Evolutionary conservation across 1,284 basidiomycete genomes (phyloP).

Genomic region (Ustilago crameri): DNA sequence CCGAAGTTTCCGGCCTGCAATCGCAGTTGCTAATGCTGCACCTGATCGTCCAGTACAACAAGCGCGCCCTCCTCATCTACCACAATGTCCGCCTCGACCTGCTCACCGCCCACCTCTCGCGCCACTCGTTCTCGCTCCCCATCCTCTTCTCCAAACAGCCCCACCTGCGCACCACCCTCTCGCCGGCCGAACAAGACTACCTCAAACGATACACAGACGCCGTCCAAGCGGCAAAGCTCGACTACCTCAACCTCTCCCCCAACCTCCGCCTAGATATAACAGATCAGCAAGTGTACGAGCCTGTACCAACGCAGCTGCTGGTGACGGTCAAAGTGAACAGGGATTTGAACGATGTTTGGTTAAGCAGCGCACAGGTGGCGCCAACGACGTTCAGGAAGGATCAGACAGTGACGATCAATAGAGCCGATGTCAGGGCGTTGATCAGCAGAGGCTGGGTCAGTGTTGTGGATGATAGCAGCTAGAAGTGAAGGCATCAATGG

Average conservation of each 20-base stretch:
- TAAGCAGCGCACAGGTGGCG: conserved; percentile 11
- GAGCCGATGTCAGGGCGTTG: conserved; percentile 18
- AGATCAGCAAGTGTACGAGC: conserved; percentile 25
- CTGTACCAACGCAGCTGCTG: conserved; percentile 12
- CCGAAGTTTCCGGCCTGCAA: conserved; percentile 70
- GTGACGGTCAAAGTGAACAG: conserved; percentile 32
- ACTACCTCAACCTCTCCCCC: conserved; percentile 18
- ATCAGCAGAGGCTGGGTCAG: conserved; percentile 35
- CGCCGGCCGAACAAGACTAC: conserved; percentile 15
- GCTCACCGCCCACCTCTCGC: conserved; percentile 13
- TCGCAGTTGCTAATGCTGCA: conserved; percentile 86
- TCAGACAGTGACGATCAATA: conserved; percentile 31
- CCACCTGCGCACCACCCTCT: conserved; percentile 4
- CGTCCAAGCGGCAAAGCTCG: conserved; percentile 19
- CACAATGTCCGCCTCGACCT: conserved; percentile 81
- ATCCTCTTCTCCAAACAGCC: conserved; percentile 16
- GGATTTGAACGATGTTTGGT: conserved; percentile 30
- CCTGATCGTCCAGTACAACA: conserved; percentile 87
- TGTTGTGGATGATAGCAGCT: conserved; percentile 16
- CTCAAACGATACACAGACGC: conserved; percentile 24
- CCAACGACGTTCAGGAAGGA: conserved; percentile 27
- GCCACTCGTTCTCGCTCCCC: conserved; percentile 2
- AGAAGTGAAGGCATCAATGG: neutral
- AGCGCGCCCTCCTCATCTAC: conserved; percentile 91
- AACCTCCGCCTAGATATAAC: conserved; percentile 15